phyloP scores from a whole-genome alignment of 2,329 filamentous ascomycete species.

The Magnaporthiopsis incrustans region DNA sequence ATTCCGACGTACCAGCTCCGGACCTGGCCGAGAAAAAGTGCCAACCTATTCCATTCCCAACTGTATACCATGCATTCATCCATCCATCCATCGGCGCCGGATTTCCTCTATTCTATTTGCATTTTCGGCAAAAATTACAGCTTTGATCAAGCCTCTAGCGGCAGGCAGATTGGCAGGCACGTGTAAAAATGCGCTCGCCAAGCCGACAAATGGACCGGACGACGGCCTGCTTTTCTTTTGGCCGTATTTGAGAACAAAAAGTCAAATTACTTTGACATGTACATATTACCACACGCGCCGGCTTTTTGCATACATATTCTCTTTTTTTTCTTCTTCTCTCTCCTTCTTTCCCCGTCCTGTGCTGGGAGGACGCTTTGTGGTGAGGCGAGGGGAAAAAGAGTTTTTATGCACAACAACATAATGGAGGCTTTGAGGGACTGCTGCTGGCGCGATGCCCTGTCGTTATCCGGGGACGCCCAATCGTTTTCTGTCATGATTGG shows the following conservation, averaged over 20 bases:
- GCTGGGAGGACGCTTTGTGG: not conserved
- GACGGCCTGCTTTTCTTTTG: too few species aligned
- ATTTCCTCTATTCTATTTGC: not conserved
- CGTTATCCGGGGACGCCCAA: not conserved
- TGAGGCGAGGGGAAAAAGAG: not conserved
- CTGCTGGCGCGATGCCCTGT: not conserved
- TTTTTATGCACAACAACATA: too few species aligned
- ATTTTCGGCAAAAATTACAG: not conserved
- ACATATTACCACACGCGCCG: too few species aligned
- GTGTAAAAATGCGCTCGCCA: not conserved
- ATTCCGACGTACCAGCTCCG: not conserved
- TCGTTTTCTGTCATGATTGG: not conserved
- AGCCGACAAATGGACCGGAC: not conserved
- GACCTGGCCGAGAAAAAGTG: not conserved
- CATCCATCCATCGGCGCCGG: not conserved
- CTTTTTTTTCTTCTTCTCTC: not conserved
- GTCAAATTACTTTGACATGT: not conserved
- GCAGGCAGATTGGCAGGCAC: too few species aligned
- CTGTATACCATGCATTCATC: not conserved
- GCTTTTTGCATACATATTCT: not conserved
- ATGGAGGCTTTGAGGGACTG: not conserved
- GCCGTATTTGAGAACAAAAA: too few species aligned
- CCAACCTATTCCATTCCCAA: not conserved
- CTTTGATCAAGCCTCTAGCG: not conserved
- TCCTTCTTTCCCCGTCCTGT: not conserved